Percentiles rank a stretch among this genome's conserved stretches.
These are phyloP conservation scores for Serendipita vermifera DNA, from an alignment of 768 basidiomycete genomes.

Conservation along the genomic window DNA sequence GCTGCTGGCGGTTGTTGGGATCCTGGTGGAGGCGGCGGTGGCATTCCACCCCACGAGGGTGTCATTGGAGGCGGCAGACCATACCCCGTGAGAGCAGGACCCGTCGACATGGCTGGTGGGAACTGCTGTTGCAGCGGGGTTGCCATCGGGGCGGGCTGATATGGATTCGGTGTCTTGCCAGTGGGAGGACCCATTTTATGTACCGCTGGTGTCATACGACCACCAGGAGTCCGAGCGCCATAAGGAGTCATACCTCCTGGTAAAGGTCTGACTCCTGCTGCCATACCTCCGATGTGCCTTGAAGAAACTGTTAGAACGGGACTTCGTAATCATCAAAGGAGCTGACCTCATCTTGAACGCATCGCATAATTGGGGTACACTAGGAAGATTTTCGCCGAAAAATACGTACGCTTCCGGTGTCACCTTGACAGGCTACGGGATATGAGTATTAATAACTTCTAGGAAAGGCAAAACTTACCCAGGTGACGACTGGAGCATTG, in stretches of 20 bases:
- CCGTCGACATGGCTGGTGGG: conserved; percentile 15
- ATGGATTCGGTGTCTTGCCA: conserved; percentile 70
- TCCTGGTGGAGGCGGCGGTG: conserved; percentile 31
- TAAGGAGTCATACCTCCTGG: conserved; percentile 33
- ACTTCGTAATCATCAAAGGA: neutral
- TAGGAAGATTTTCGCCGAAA: conserved; percentile 79
- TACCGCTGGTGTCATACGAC: conserved; percentile 49
- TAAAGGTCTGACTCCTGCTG: conserved; percentile 63
- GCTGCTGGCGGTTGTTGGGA: conserved; percentile 30
- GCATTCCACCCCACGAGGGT: conserved; percentile 21
- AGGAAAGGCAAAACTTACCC: conserved; percentile 42
- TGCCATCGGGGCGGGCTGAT: conserved; percentile 24
- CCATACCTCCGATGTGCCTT: conserved; percentile 42
- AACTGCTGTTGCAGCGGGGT: conserved; percentile 21
- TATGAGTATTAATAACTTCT: neutral
- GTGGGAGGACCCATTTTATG: conserved; percentile 59
- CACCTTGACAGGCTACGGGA: conserved; percentile 62
- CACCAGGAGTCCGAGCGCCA: conserved; percentile 55
- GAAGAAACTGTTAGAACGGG: conserved; percentile 3
- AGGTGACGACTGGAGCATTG: conserved; percentile 76
- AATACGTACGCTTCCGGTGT: conserved; percentile 81
- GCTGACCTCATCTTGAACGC: conserved; percentile 83
- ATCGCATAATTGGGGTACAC: conserved; percentile 87
- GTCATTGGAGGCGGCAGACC: conserved; percentile 14
- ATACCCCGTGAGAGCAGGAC: conserved; percentile 24